Evolutionary conservation across 352 stramenopile species (phyloP).

Genomic region (Pythium myriotylum): DNA sequence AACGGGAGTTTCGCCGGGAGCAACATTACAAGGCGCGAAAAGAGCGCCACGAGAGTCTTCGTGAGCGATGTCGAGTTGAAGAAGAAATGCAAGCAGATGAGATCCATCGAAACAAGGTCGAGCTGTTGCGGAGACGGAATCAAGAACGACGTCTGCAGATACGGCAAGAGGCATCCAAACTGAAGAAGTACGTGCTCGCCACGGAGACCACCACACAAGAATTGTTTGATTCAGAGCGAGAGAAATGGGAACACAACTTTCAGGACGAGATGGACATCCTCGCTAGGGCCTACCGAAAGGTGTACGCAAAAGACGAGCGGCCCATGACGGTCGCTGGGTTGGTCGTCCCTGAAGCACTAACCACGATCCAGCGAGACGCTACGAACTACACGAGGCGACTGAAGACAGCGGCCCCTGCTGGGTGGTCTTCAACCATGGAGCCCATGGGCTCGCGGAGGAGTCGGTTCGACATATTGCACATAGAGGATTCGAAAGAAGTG

Average conservation of each 20-base stretch:
- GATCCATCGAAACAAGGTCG: slow-evolving; percentile 30
- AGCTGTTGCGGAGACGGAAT: slow-evolving; percentile 44
- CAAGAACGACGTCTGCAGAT: slow-evolving; percentile 42
- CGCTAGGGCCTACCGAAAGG: slow-evolving; percentile 45
- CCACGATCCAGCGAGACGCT: slow-evolving; percentile 45
- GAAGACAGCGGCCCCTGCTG: slow-evolving; percentile 39
- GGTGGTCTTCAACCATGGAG: slow-evolving; percentile 10
- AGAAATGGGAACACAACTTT: slow-evolving; percentile 56
- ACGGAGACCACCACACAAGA: slow-evolving; percentile 19
- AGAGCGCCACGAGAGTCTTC: slow-evolving; percentile 49
- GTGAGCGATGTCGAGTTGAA: slow-evolving; percentile 36
- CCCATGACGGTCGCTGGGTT: slow-evolving; percentile 63
- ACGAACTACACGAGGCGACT: slow-evolving; percentile 46
- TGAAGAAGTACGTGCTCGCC: slow-evolving; percentile 23
- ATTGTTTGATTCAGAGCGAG: slow-evolving; percentile 36
- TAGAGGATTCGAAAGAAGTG: slow-evolving; percentile 43
- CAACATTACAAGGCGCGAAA: slow-evolving; percentile 43
- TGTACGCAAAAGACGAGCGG: slow-evolving; percentile 24
- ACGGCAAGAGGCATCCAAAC: slow-evolving; percentile 35
- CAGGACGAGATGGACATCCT: slow-evolving; percentile 51
- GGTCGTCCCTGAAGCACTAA: slow-evolving; percentile 47
- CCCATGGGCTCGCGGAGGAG: too few species aligned
- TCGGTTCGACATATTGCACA: slow-evolving; percentile 26
- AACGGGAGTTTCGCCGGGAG: slow-evolving; percentile 43
- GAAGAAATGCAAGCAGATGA: slow-evolving; percentile 22